Evolutionary conservation across 192 early-diverging fungal species (phyloP), one percentile per base, ranked within the genome.

Genomic region (Coemansia sp.): DNA sequence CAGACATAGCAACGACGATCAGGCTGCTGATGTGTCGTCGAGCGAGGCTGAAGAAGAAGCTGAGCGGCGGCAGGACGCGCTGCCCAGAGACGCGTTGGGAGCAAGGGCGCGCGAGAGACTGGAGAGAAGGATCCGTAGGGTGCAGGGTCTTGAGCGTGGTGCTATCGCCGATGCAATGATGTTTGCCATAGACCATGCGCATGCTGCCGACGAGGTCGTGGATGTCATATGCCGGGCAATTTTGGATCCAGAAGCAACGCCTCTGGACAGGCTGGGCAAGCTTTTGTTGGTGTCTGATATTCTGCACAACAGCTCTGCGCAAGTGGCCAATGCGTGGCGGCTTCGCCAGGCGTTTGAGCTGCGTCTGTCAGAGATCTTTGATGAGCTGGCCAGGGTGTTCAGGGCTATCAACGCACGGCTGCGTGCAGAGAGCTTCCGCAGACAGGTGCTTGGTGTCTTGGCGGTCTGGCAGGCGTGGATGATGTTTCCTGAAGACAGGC

Each of bases 401-500:
- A 69, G 83, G 11, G 75, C 64, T 4, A 91, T 96, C 29, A 84
- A 84, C n/a, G 88, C 84, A 0, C 72, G 94, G 36, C 82, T 96
- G 38, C 89, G 90, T 64, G 92, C 91, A 7, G 94, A 97, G 72
- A 89, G 92, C 55, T 88, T 90, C 49, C 76, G 85, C 83, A 79
- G 83, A 64, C 89, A 83, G 61, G 87, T 88, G 45, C 75, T 81
- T 17, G 80, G 63, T 7, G 85, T 92, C 6, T 69, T 97, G 40
- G 80, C 76, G 4, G 89, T 92, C 14, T 97, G 94, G 95, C 93
- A 97, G 67, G 87, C 80, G 42, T 94, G 95, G 92, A 90, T 91
- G 75, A 84, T 97, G 17, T 97, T 93, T 73, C 88, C 92, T 7
- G 77, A 85, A 25, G 55, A 61, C 8, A 60, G 30, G 5, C 40